Evolutionary conservation across 768 basidiomycete genomes (phyloP).

Genomic region (Boletellus emodensis): DNA sequence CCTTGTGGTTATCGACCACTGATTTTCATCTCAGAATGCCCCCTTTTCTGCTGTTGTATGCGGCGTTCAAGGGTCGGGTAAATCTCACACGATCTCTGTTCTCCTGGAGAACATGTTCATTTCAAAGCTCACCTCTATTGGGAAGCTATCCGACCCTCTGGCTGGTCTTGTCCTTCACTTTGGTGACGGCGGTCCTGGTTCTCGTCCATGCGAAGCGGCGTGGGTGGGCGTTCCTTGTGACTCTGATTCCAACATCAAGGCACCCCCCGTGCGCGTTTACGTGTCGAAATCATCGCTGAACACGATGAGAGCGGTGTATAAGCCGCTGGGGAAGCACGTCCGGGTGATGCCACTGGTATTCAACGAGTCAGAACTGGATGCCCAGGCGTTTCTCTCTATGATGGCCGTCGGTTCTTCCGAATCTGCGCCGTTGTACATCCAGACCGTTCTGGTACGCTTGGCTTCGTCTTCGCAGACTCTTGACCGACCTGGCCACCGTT

Average conservation of each 20-base stretch:
- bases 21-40: conserved; percentile 43
- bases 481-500: neutral
- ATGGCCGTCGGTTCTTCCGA: conserved; percentile 63
- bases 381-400: conserved; percentile 61
- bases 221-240: conserved; percentile 41
- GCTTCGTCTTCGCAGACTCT: neutral
- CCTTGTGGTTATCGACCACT: neutral
- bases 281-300: conserved; percentile 55
- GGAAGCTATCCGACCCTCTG: conserved; percentile 47
- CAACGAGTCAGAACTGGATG: conserved; percentile 56
- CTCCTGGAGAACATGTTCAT: conserved; percentile 67
- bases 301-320: conserved; percentile 51
- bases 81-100: conserved; percentile 64
- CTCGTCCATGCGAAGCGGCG: conserved; percentile 60
- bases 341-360: conserved; percentile 51
- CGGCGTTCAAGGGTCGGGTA: conserved; percentile 71
- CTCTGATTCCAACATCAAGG: conserved; percentile 26
- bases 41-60: conserved; percentile 69
- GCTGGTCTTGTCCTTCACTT: conserved; percentile 61
- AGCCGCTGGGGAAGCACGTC: conserved; percentile 42
- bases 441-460: conserved; percentile 51
- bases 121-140: conserved; percentile 42
- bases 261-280: conserved; percentile 40
- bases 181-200: conserved; percentile 53
- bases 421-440: conserved; percentile 59